Evolutionary conservation across 768 basidiomycete genomes (phyloP), one percentile per base, ranked within the genome.

Genomic region (Boletus huronensis): DNA sequence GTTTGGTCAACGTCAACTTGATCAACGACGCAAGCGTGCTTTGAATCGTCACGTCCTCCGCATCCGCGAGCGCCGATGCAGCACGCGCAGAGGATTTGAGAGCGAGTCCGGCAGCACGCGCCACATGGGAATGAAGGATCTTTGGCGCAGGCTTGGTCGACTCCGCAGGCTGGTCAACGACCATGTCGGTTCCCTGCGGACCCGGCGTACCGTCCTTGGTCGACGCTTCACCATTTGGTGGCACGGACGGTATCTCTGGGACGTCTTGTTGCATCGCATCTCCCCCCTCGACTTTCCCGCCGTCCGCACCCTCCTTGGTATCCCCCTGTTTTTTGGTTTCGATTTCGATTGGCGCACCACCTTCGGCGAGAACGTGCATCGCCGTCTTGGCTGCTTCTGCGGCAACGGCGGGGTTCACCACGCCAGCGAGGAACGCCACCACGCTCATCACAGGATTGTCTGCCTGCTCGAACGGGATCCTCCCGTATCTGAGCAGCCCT

Each of bases 371-470:
- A 53, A 89, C 88, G 42, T 89, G 89, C 56, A 96, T 72, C 0
- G 93, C 94, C 0, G 85, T 85, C 69, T 93, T 93, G 6, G 97
- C 97, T 1, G 95, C 96, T 55, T 93, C 93, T 0, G 93, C 90
- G 4, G 95, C 96, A 5, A 97, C 88, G 0, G 87, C 86, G 0
- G 93, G 93, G 10, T 84, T 85, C 7, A 98, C 88, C 10, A 95
- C 93, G 6, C 92, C 90, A 8, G 97, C 93, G 23, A 99, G 78
- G 76, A 98, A 98, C 2, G 97, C 93, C 19, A 98, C 95, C 23
- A 98, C 97, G 69, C 90, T 93, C 93, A 99, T 93, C 17, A 99
- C 93, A 0, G 97, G 97, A 66, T 98, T 98, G 65, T 99, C 97
- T 5, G 90, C 84, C 68, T 93, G 90, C 62, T 93, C 89, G 67